phyloP scores from a whole-genome alignment of 2,329 filamentous ascomycete species.

The Pseudogymnoascus sp. region DNA sequence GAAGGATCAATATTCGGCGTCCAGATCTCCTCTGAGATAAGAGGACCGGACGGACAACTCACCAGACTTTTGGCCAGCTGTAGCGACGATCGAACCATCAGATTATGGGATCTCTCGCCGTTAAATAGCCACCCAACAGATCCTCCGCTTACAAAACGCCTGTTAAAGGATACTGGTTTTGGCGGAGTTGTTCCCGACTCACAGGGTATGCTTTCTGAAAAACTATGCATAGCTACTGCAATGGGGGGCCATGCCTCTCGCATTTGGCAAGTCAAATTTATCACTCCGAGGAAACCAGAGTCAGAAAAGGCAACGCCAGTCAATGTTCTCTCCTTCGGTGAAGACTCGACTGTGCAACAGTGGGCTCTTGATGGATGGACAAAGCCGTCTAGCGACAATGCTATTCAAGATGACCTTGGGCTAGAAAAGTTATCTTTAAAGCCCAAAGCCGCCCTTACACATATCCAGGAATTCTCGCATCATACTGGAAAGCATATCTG shows the following conservation, averaged over 20 bases:
- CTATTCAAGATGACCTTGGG: not conserved
- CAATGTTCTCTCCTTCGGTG: slow-evolving; percentile 69
- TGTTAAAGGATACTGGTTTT: slow-evolving; percentile 55
- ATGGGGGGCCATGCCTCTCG: slow-evolving; percentile 81
- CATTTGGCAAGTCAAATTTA: slow-evolving; percentile 80
- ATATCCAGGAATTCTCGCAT: slow-evolving; percentile 50
- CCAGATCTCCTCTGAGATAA: slow-evolving; percentile 58
- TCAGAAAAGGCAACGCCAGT: slow-evolving; percentile 26
- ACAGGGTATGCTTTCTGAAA: slow-evolving; percentile 25
- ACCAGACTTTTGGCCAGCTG: slow-evolving; percentile 76
- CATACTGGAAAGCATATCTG: slow-evolving; percentile 90
- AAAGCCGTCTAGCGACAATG: not conserved
- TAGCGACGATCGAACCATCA: slow-evolving; percentile 86
- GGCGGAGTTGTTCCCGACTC: slow-evolving; percentile 26
- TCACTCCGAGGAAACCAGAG: slow-evolving; percentile 24
- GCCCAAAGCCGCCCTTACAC: slow-evolving; percentile 34
- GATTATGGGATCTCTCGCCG: slow-evolving; percentile 68
- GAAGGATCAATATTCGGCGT: slow-evolving; percentile 94
- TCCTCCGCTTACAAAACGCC: not conserved
- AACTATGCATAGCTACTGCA: slow-evolving; percentile 52
- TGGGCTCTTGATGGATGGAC: slow-evolving; percentile 43
- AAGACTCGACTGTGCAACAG: slow-evolving; percentile 69
- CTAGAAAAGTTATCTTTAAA: not conserved
- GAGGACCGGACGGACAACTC: slow-evolving; percentile 30
- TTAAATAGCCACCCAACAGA: not conserved